phyloP scores from a whole-genome alignment of 257 asterid genomes.

The Solanum sejunctum region DNA sequence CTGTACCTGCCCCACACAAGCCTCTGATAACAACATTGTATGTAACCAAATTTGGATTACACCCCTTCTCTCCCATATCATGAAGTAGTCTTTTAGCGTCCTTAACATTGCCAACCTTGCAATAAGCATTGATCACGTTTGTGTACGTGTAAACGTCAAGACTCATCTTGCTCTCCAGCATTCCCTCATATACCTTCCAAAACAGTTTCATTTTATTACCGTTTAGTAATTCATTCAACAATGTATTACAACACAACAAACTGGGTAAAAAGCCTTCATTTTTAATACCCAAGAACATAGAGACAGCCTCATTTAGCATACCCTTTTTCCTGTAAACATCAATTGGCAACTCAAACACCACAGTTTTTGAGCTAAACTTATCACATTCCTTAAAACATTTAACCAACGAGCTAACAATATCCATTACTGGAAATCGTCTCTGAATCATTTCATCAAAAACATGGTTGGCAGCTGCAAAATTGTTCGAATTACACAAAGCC shows the following conservation, averaged over 20 bases:
- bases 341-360: conserved; percentile 69
- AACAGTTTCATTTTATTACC: conserved; percentile 49
- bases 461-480: conserved; percentile 35
- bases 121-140: conserved; percentile 55
- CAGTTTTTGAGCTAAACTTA: conserved; percentile 25
- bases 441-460: conserved; percentile 37
- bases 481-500: conserved; percentile 44
- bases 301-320: conserved; percentile 60
- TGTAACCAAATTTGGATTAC: conserved; percentile 46
- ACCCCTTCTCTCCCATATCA: conserved; percentile 54
- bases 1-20: conserved; percentile 40
- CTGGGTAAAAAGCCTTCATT: conserved; percentile 33
- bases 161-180: conserved; percentile 32
- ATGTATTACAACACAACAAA: conserved; percentile 73
- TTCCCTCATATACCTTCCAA: conserved; percentile 52
- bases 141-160: conserved; percentile 56
- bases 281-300: conserved; percentile 38
- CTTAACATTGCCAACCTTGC: conserved; percentile 47
- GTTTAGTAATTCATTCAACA: conserved; percentile 62
- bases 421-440: conserved; percentile 24
- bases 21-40: conserved; percentile 59
- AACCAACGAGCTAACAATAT: conserved; percentile 37
- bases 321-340: conserved; percentile 60
- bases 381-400: conserved; percentile 19
- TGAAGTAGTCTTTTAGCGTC: conserved; percentile 48